A percentile compares a stretch with the other conserved stretches of the same genome.
Evolutionary conservation across 352 stramenopile genomes (phyloP).

Genomic region (Phytophthora constricta): DNA sequence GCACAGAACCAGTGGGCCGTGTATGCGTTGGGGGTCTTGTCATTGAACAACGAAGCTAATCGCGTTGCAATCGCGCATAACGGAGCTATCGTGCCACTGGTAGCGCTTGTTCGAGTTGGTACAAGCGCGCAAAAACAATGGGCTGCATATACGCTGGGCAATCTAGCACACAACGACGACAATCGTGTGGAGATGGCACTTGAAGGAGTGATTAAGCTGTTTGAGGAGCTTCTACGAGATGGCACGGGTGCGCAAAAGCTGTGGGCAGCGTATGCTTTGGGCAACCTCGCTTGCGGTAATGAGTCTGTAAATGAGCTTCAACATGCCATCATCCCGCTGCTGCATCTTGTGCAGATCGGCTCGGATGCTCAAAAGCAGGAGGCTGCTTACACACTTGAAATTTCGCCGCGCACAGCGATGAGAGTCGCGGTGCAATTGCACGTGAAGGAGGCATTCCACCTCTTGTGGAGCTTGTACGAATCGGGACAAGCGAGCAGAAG

Average conservation of each 20-base stretch:
- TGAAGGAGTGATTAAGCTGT: conserved; percentile 13
- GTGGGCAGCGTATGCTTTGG: conserved; percentile 21
- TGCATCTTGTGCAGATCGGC: conserved; percentile 22
- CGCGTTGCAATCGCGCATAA: conserved; percentile 26
- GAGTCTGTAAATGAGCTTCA: conserved; percentile 16
- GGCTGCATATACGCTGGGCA: conserved; percentile 23
- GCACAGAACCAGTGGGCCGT: conserved; percentile 33
- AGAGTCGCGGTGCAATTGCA: conserved; percentile 19
- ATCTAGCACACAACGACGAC: conserved; percentile 27
- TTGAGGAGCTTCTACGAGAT: conserved; percentile 13
- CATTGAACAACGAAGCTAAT: conserved; percentile 25
- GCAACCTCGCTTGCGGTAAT: conserved; percentile 26
- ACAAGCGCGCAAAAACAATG: conserved; percentile 29
- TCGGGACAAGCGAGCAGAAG: conserved; percentile 7
- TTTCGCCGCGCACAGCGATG: conserved; percentile 11
- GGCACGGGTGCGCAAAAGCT: conserved; percentile 30
- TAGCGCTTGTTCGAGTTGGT: conserved; percentile 8
- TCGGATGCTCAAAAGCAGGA: conserved; percentile 28
- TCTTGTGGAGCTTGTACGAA: conserved; percentile 14
- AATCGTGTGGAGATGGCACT: conserved; percentile 22
- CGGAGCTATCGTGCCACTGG: conserved; percentile 18
- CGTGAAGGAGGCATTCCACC: conserved; percentile 24
- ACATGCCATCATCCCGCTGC: conserved; percentile 22
- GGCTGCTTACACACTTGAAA: conserved; percentile 24
- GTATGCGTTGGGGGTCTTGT: conserved; percentile 20